Percentiles rank a stretch among this genome's conserved stretches.
Evolutionary conservation across 164 flowering plant species (phyloP).

Genomic region (Stephania cephalantha): DNA sequence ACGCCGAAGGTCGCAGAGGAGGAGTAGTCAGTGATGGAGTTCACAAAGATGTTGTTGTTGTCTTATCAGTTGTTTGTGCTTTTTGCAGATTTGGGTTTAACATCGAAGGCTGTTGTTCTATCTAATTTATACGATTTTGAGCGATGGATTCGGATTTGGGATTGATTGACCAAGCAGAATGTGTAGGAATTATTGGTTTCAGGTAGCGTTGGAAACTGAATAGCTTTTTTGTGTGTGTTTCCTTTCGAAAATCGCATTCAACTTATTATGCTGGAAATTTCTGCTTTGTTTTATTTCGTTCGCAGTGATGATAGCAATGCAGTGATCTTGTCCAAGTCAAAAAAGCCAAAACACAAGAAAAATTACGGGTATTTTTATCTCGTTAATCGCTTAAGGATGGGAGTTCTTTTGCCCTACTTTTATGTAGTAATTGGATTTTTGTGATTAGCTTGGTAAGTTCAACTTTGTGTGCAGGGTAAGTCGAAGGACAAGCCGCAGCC

Average conservation of each 20-base stretch:
- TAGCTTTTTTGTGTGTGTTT: too few species aligned
- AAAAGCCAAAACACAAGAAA: slow-evolving; percentile 28
- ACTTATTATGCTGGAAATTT: background rate
- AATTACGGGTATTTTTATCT: slow-evolving; percentile 19
- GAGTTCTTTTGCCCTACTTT: background rate
- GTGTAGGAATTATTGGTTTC: background rate
- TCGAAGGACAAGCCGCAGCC: too few species aligned
- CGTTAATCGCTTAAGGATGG: background rate
- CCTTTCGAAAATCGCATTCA: background rate
- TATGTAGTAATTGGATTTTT: background rate
- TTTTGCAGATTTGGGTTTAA: too few species aligned
- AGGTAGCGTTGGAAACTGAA: background rate
- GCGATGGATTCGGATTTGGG: background rate
- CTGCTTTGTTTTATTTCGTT: background rate
- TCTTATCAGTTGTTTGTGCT: too few species aligned
- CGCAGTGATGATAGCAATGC: slow-evolving; percentile 35
- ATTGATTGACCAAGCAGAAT: background rate
- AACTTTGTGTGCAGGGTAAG: too few species aligned
- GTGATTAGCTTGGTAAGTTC: too few species aligned
- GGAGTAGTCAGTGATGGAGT: too few species aligned
- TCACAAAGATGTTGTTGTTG: too few species aligned
- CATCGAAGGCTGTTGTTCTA: too few species aligned
- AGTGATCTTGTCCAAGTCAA: slow-evolving; percentile 38
- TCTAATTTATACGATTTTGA: too few species aligned
- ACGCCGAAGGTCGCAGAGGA: too few species aligned